Evolutionary conservation across 2,329 filamentous ascomycete genomes (phyloP).

Genomic region (Metarhizium sp.): DNA sequence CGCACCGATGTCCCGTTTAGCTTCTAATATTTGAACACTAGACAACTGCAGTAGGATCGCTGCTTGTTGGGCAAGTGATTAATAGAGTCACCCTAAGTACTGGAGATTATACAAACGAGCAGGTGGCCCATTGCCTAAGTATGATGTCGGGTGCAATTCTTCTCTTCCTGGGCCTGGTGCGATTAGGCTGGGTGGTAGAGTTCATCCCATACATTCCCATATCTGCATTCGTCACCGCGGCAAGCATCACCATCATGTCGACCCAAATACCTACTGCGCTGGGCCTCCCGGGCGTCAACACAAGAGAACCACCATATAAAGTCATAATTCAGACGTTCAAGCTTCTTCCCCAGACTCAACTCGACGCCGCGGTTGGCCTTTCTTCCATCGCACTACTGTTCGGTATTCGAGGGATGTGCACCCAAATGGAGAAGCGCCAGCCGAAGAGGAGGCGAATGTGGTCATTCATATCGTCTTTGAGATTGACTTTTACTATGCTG

Average conservation of each 20-base stretch:
- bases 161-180: constrained; percentile 33
- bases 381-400: constrained; percentile 59
- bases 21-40: constrained; percentile 16
- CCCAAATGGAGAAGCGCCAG: constrained; percentile 47
- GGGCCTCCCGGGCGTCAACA: constrained; percentile 34
- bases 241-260: constrained; percentile 40
- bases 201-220: constrained; percentile 42
- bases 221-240: constrained; percentile 40
- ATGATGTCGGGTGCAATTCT: constrained; percentile 35
- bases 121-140: constrained; percentile 34
- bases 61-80: constrained; percentile 39
- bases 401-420: constrained; percentile 51
- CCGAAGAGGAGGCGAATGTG: constrained; percentile 54
- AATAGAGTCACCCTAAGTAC: constrained; percentile 25
- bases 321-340: constrained; percentile 35
- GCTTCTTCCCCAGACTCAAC: constrained; percentile 29
- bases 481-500: constrained; percentile 66
- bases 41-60: constrained; percentile 46
- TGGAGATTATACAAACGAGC: constrained; percentile 24
- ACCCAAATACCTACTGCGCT: constrained; percentile 35
- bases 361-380: constrained; percentile 67
- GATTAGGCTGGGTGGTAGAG: constrained; percentile 41
- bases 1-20: neutral
- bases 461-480: constrained; percentile 66
- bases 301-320: constrained; percentile 32